These are phyloP conservation scores for Fusarium praegraminearum DNA, from an alignment of 2,329 filamentous ascomycete species.

Conservation along the genomic window DNA sequence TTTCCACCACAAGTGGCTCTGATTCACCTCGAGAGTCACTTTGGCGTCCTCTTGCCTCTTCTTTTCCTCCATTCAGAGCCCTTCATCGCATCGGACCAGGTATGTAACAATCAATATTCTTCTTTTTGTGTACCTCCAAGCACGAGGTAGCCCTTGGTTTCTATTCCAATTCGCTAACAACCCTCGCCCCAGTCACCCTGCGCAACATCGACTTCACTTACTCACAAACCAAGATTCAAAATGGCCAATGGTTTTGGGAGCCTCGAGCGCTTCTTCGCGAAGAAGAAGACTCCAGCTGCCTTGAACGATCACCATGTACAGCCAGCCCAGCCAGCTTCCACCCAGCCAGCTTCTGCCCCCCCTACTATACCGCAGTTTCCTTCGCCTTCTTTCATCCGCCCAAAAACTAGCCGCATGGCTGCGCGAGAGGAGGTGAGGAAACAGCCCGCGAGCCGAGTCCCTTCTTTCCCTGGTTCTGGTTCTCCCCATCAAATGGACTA, in stretches of 20 bases:
- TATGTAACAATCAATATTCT: constrained; percentile 36
- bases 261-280: constrained; percentile 66
- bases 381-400: constrained; percentile 67
- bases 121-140: constrained; percentile 23
- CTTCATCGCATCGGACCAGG: constrained; percentile 21
- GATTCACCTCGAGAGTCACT: constrained; percentile 38
- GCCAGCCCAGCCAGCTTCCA: constrained; percentile 8
- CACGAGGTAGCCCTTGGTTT: constrained; percentile 14
- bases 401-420: constrained; percentile 66
- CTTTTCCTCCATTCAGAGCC: constrained; percentile 12
- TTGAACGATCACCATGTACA: constrained; percentile 45
- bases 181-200: constrained; percentile 37
- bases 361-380: constrained; percentile 58
- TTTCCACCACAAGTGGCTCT: constrained; percentile 31
- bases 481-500: constrained; percentile 38
- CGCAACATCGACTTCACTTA: constrained; percentile 39
- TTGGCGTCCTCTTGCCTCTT: constrained; percentile 26
- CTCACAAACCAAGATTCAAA: constrained; percentile 47
- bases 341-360: constrained; percentile 30
- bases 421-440: constrained; percentile 63
- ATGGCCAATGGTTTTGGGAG: constrained; percentile 63
- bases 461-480: constrained; percentile 43
- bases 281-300: constrained; percentile 51
- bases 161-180: constrained; percentile 41
- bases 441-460: constrained; percentile 48